A percentile compares a stretch with the other conserved stretches of the same genome.
Conservation (phyloP, 257 asterid genomes). For the Rehmannia glutinosa region DNA sequence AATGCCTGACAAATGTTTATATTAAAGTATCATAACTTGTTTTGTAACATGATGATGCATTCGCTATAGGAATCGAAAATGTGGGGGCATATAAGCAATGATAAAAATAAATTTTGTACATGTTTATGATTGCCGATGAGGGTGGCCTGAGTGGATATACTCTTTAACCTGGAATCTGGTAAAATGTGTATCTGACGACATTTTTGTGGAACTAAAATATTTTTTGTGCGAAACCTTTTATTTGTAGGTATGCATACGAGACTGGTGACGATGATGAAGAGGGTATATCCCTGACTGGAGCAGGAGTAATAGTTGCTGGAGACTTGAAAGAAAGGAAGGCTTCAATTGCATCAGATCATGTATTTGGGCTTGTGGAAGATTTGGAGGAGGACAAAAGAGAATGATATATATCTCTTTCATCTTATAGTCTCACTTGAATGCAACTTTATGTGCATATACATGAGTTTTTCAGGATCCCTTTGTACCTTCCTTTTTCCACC, state of each 20-base stretch:
- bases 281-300: constrained; percentile 66
- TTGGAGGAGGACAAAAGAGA: constrained; percentile 67
- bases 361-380: constrained; percentile 45
- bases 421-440: not conserved
- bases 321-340: constrained; percentile 58
- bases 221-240: too few species aligned
- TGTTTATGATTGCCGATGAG: too few species aligned
- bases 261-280: constrained; percentile 90
- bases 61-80: too few species aligned
- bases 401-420: not conserved
- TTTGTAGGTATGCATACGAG: constrained; percentile 82
- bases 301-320: constrained; percentile 59
- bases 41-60: too few species aligned
- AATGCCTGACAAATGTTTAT: too few species aligned
- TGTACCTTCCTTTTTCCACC: not conserved
- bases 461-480: not conserved
- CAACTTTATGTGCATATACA: constrained; percentile 21
- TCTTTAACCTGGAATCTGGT: too few species aligned
- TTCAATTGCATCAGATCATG: constrained; percentile 63
- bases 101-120: too few species aligned
- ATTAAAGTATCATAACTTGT: too few species aligned
- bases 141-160: too few species aligned
- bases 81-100: too few species aligned
- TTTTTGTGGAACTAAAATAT: too few species aligned
- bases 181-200: too few species aligned